These are phyloP conservation scores for Setaria italica DNA, from an alignment of 202 grass and related monocot genomes.

Conservation along the genomic window DNA sequence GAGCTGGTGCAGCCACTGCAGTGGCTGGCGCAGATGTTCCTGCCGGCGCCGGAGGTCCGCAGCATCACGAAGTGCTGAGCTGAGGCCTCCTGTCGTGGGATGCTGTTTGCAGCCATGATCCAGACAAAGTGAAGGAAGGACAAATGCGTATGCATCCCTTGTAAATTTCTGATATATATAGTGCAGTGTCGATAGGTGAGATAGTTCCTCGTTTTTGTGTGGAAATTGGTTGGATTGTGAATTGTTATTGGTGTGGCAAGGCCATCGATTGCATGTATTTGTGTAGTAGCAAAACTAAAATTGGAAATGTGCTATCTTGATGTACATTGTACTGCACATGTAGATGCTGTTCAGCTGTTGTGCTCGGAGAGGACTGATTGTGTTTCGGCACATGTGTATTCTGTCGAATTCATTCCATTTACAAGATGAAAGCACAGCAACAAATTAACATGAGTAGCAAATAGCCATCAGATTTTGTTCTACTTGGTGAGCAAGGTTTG, in stretches of 20 bases:
- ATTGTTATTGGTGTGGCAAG: conserved; percentile 21
- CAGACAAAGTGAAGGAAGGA: not conserved
- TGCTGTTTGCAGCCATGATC: conserved; percentile 34
- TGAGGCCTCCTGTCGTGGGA: conserved; percentile 19
- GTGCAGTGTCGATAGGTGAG: conserved; percentile 40
- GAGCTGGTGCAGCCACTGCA: conserved; percentile 66
- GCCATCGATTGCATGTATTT: conserved; percentile 30
- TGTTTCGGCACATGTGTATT: no score
- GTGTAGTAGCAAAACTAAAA: not conserved
- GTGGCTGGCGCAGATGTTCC: conserved; percentile 61
- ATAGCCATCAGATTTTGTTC: no score
- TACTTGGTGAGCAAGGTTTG: no score
- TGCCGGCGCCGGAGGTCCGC: conserved; percentile 39
- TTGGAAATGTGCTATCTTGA: conserved; percentile 25
- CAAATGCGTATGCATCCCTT: conserved; percentile 22
- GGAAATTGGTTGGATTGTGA: conserved; percentile 25
- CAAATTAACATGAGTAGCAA: no score
- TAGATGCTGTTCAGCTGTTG: conserved; percentile 27
- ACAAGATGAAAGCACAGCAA: no score
- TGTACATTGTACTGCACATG: not conserved
- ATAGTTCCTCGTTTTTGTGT: conserved; percentile 34
- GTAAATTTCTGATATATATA: conserved; percentile 48
- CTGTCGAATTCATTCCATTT: no score
- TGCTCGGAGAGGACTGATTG: not conserved
- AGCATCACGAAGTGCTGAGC: conserved; percentile 36